Conservation (phyloP, 768 basidiomycete species). For the Sarcodon aspratus region DNA sequence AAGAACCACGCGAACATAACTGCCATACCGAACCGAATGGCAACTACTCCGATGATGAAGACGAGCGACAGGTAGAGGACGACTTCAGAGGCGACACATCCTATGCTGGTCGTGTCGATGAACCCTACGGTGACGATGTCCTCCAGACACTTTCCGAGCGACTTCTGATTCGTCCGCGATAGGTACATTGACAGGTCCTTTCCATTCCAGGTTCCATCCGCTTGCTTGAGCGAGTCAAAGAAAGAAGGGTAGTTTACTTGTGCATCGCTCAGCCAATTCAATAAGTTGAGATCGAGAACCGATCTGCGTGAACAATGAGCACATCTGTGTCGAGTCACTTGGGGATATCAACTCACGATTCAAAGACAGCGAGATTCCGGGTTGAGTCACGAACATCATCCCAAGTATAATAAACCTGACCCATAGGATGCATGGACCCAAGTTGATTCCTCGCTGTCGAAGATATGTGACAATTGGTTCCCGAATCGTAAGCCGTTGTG, state of each 20-base stretch:
- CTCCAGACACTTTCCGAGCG: conserved; percentile 71
- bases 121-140: conserved; percentile 85
- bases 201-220: conserved; percentile 65
- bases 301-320: conserved; percentile 30
- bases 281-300: conserved; percentile 82
- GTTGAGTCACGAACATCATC: conserved; percentile 55
- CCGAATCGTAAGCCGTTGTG: conserved; percentile 50
- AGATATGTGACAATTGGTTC: conserved; percentile 65
- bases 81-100: conserved; percentile 91
- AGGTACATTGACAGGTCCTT: conserved; percentile 86
- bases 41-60: conserved; percentile 96
- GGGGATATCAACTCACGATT: conserved; percentile 54
- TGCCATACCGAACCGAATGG: conserved; percentile 92
- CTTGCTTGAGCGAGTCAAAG: conserved; percentile 66
- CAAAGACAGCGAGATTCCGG: conserved; percentile 87
- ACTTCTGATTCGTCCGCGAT: conserved; percentile 55
- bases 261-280: conserved; percentile 73
- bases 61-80: conserved; percentile 92
- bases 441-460: conserved; percentile 42
- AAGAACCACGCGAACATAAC: conserved; percentile 98
- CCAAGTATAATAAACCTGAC: conserved; percentile 94
- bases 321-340: background rate
- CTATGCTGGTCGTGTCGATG: conserved; percentile 89
- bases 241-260: conserved; percentile 77
- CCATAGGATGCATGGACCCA: conserved; percentile 38